These are phyloP conservation scores for Phaseolus lunatus DNA, from an alignment of 306 rosid species.

Conservation along the genomic window DNA sequence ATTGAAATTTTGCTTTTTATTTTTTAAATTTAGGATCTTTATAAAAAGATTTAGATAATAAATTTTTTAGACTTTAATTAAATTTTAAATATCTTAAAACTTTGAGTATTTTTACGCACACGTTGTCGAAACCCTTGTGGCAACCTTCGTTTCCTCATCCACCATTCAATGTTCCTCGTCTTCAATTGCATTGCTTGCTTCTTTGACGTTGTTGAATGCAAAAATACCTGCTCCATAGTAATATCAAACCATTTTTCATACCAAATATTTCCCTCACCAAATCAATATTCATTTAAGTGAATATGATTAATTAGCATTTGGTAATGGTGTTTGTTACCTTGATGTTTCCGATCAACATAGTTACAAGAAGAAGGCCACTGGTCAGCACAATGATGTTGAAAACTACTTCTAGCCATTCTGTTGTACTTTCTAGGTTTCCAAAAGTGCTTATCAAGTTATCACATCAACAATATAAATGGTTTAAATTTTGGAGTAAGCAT, in stretches of 20 bases:
- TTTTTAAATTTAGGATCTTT: too few species aligned
- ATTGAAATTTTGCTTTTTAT: too few species aligned
- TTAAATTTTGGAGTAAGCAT: neutral
- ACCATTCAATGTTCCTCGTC: slow-evolving; percentile 96
- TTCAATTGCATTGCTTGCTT: slow-evolving; percentile 91
- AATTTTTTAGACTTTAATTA: slow-evolving; percentile 86
- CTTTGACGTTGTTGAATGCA: slow-evolving; percentile 93
- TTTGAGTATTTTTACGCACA: too few species aligned
- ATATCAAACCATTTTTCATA: too few species aligned
- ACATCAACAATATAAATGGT: neutral
- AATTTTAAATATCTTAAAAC: too few species aligned
- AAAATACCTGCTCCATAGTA: slow-evolving; percentile 64
- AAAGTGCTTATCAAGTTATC: slow-evolving; percentile 84
- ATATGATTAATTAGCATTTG: neutral
- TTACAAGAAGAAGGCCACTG: slow-evolving; percentile 87
- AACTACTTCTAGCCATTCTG: slow-evolving; percentile 92
- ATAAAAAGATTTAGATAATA: too few species aligned
- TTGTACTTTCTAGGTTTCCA: slow-evolving; percentile 91
- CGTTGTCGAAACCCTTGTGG: slow-evolving; percentile 78
- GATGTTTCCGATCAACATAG: slow-evolving; percentile 95
- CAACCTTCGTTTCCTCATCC: slow-evolving; percentile 84
- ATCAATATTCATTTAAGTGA: neutral
- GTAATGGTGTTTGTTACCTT: slow-evolving; percentile 53
- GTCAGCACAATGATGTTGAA: slow-evolving; percentile 88
- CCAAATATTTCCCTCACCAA: neutral